Base-by-base conservation (phyloP, 345 rosid genomes). In the Carallia pectinifolia region DNA sequence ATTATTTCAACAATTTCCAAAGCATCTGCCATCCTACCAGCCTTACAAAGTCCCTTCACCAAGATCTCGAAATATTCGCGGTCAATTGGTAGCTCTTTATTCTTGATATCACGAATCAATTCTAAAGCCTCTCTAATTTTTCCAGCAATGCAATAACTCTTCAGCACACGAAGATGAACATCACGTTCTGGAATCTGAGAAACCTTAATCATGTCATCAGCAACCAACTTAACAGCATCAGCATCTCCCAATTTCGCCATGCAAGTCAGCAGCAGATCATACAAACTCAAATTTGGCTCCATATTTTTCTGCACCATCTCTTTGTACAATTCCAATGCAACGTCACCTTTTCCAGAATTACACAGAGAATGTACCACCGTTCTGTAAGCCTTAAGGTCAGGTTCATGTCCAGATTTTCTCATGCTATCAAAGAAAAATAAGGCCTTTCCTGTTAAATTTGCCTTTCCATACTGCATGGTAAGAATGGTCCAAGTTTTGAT, bases 51-150 rank as follows among this genome's bases (percentile, higher is more conserved):
- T 62, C 98, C 98, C 79, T 81, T 87, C 54, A 86, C 84, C 81
- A 92, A 80, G 69, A 80, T 88, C 81, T 85, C 84, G 27, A 86
- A 89, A 81, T 77, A 85, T 64, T 78, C 83, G 33, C 60, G n/a
- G 69, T 78, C 85, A 9, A 90, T 63, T n/a, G 77, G 48, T 37
- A 83, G 55, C 19, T 75, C 80, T 74, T 84, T 88, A 62, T 64
- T 79, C 67, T 87, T 90, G 18, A 92, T 82, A 66, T 82, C 82
- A 17, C 82, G 86, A 69, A 90, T 85, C 71, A 87, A 71, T 71
- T 83, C 89, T 71, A 92, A 60, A 34, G 93, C 95, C 66, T 90
- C 98, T 74, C 66, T 86, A n/a, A 92, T 84, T 79, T 82, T 88
- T 73, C 90, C 88, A 6, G 91, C 83, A 61, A 82, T 59, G 59